These are phyloP conservation scores for Stephania japonica DNA, from an alignment of 164 flowering plant species.

Conservation along the genomic window DNA sequence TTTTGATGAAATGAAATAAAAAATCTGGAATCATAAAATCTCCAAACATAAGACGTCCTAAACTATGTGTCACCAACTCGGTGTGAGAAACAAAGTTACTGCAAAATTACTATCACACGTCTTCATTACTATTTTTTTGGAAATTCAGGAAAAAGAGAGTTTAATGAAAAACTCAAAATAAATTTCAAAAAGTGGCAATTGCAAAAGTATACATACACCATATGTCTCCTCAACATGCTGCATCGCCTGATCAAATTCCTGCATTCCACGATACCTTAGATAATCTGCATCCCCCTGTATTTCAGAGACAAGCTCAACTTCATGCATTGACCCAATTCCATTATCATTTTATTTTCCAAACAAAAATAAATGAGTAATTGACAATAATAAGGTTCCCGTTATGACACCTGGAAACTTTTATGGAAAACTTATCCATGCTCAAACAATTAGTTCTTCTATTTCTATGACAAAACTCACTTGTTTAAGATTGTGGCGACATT, in stretches of 20 bases:
- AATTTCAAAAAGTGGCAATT: neutral
- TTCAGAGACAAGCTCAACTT: constrained; percentile 9
- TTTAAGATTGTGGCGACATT: no score
- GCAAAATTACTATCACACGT: neutral
- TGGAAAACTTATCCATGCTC: no score
- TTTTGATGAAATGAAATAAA: no score
- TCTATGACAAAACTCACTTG: no score
- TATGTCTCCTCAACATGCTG: constrained; percentile 84
- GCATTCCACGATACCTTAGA: constrained; percentile 85
- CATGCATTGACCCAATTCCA: neutral
- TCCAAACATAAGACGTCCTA: neutral
- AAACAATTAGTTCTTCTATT: no score
- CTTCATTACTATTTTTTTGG: neutral
- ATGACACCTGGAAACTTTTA: neutral
- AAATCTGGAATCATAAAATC: no score
- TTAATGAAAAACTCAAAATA: no score
- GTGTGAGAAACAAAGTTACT: neutral
- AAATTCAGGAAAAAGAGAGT: neutral
- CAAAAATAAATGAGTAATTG: neutral
- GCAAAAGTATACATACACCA: constrained; percentile 48
- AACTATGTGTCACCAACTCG: neutral
- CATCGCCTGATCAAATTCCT: constrained; percentile 97
- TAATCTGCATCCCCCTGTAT: constrained; percentile 85
- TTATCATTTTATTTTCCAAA: neutral
- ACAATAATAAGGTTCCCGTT: neutral